These are phyloP conservation scores for Wickerhamomyces ciferrii DNA, from an alignment of 805 yeast species.

Conservation along the genomic window DNA sequence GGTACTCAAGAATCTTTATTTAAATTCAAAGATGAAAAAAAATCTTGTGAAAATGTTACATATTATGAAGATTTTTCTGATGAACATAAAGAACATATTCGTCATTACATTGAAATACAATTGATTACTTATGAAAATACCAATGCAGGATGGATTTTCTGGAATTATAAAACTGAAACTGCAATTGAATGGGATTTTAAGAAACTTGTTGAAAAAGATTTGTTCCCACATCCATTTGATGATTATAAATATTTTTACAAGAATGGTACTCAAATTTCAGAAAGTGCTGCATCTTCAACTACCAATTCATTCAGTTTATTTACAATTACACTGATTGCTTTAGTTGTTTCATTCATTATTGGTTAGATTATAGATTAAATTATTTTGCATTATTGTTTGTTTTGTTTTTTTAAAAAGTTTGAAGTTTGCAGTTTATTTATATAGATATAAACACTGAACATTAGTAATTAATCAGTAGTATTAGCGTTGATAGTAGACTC, in stretches of 20 bases:
- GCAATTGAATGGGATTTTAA: constrained; percentile 66
- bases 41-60: constrained; percentile 34
- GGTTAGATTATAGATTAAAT: neutral
- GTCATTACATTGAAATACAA: constrained; percentile 58
- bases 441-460: no score
- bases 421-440: no score
- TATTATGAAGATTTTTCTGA: constrained; percentile 36
- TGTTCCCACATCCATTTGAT: constrained; percentile 60
- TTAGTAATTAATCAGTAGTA: no score
- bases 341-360: neutral
- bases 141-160: constrained; percentile 59
- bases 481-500: no score
- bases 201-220: constrained; percentile 38
- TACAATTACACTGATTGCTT: neutral
- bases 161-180: constrained; percentile 67
- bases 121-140: constrained; percentile 42
- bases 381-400: no score
- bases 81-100: constrained; percentile 35
- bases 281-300: neutral
- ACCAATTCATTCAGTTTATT: neutral
- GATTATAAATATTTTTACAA: constrained; percentile 41
- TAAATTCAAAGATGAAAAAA: neutral
- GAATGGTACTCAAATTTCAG: constrained; percentile 15
- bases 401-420: no score
- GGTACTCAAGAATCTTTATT: neutral